phyloP scores from a whole-genome alignment of 495 filamentous ascomycete genomes.

The Mycothermus thermophilus region DNA sequence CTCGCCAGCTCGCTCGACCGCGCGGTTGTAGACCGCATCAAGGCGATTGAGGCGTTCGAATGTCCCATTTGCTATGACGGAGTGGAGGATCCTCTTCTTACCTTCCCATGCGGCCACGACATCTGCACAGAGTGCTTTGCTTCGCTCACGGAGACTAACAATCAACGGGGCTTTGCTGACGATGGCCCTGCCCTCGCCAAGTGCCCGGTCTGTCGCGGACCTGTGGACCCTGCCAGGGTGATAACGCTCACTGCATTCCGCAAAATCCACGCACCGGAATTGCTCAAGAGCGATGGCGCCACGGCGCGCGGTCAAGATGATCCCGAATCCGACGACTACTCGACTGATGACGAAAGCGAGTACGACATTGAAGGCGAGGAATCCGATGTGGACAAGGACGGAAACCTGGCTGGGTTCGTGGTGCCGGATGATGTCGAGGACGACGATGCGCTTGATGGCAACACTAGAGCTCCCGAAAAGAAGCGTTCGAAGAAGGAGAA shows the following conservation, averaged over 20 bases:
- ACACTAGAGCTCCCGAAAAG: conserved; percentile 7
- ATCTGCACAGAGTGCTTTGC: conserved; percentile 70
- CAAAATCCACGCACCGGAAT: conserved; percentile 53
- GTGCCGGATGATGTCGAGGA: conserved; percentile 11
- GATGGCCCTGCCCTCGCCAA: conserved; percentile 38
- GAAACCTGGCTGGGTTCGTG: background rate
- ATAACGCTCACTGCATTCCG: conserved; percentile 64
- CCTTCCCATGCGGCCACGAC: conserved; percentile 75
- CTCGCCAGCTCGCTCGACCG: conserved; percentile 50
- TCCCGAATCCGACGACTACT: conserved; percentile 23
- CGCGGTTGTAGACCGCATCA: conserved; percentile 55
- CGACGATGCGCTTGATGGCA: conserved; percentile 4
- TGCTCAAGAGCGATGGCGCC: conserved; percentile 1
- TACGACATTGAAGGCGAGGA: conserved; percentile 18
- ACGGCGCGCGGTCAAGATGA: conserved; percentile 3
- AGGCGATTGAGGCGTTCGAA: conserved; percentile 41
- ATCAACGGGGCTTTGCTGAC: conserved; percentile 45
- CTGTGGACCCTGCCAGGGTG: conserved; percentile 49
- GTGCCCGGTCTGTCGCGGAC: conserved; percentile 65
- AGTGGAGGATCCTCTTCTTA: conserved; percentile 59
- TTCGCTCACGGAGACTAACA: conserved; percentile 49
- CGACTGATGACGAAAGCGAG: conserved; percentile 32
- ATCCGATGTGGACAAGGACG: conserved; percentile 4
- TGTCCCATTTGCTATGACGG: conserved; percentile 77
- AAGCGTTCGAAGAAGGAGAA: conserved; percentile 4